phyloP scores from a whole-genome alignment of 345 rosid genomes.

The Salix caprea region DNA sequence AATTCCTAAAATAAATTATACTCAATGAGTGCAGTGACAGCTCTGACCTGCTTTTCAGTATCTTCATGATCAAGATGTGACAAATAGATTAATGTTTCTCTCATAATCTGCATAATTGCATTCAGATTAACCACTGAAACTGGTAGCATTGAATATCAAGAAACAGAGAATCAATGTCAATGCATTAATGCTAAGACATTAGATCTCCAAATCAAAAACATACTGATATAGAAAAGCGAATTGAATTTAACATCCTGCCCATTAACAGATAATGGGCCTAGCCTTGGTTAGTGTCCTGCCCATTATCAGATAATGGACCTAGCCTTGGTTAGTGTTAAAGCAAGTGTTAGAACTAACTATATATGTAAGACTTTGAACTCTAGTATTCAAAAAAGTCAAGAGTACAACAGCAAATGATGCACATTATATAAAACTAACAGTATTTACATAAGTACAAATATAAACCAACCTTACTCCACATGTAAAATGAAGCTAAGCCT shows the following conservation, averaged over 20 bases:
- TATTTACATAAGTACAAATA: not conserved
- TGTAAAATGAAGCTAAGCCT: not conserved
- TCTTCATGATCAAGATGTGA: constrained; percentile 98
- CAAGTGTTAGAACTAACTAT: not conserved
- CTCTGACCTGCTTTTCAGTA: constrained; percentile 90
- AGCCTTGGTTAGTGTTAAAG: not conserved
- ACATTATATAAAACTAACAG: not conserved
- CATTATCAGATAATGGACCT: not conserved
- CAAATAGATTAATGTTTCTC: constrained; percentile 91
- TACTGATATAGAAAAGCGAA: not conserved
- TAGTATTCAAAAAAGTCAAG: not conserved
- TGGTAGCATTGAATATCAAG: not conserved
- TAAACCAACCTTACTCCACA: not conserved
- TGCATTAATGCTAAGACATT: not conserved
- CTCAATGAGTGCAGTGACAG: not conserved
- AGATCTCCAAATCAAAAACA: constrained; percentile 1
- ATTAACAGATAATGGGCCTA: not conserved
- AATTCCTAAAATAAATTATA: not conserved
- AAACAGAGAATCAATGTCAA: not conserved
- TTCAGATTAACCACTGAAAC: constrained; percentile 7
- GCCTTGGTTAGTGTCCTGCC: not conserved
- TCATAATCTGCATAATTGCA: constrained; percentile 70
- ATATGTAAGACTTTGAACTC: not conserved
- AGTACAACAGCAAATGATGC: not conserved
- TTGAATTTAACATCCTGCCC: not conserved